These are phyloP conservation scores for Zygnema cylindricum DNA, from an alignment of 139 green algal species.

Conservation along the genomic window DNA sequence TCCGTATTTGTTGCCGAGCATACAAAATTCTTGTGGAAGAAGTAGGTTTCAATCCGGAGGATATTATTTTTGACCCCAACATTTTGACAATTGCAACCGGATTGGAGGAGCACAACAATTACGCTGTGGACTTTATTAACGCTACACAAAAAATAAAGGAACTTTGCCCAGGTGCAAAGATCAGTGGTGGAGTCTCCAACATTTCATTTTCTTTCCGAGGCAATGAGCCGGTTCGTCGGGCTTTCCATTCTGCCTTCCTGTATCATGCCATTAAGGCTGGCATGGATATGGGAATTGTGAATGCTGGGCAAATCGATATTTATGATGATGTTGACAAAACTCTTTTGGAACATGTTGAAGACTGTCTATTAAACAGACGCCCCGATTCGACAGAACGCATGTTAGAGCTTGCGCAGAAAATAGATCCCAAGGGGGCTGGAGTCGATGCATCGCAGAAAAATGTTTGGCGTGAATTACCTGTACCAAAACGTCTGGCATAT, in stretches of 20 bases:
- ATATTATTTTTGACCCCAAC: slow-evolving; percentile 99
- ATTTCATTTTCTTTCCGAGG: slow-evolving; percentile 98
- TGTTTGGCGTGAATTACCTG: slow-evolving; percentile 80
- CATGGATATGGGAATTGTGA: slow-evolving; percentile 99
- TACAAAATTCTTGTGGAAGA: slow-evolving; percentile 95
- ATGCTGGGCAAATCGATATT: slow-evolving; percentile 90
- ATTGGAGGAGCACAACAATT: slow-evolving; percentile 98
- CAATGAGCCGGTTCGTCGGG: slow-evolving; percentile 92
- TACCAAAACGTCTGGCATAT: slow-evolving; percentile 89
- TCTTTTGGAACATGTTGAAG: slow-evolving; percentile 94
- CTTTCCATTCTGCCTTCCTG: slow-evolving; percentile 94
- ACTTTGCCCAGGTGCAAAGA: slow-evolving; percentile 91
- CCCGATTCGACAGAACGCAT: slow-evolving; percentile 95
- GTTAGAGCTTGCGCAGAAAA: slow-evolving; percentile 62
- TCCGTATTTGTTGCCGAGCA: slow-evolving; percentile 91
- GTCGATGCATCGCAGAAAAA: slow-evolving; percentile 24
- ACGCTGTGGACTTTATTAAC: slow-evolving; percentile 96
- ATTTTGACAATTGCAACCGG: slow-evolving; percentile 97
- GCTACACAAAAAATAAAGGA: slow-evolving; percentile 93
- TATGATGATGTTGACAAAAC: slow-evolving; percentile 98
- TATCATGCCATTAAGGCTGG: slow-evolving; percentile 91
- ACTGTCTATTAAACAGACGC: slow-evolving; percentile 96
- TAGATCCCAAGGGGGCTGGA: slow-evolving; percentile 39
- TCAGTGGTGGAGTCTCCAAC: slow-evolving; percentile 96
- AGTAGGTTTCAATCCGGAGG: slow-evolving; percentile 91